Base-by-base conservation (phyloP, 371 early-diverging fungal species). In the Phascolomyces articulosus region DNA sequence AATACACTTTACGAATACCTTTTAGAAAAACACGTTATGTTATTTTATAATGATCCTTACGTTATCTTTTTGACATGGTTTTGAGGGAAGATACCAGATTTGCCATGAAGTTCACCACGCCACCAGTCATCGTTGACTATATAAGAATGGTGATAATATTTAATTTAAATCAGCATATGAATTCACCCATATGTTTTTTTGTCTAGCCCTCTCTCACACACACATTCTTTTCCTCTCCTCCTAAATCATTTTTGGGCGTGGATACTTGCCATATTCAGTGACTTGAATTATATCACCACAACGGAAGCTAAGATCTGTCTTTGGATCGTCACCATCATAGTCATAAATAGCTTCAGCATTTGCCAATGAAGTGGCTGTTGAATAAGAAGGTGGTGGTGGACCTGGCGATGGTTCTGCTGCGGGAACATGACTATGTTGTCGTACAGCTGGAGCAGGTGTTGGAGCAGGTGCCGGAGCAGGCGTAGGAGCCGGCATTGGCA, bases 91-190 rank as follows among this genome's bases (percentile, higher is more conserved):
- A 83, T 80, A 44, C 83, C 83, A 0, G 77, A 58, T 40, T 72
- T 72, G 9, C 78, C 80, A 53, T 80, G 61, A 10, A 80, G 60
- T 47, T 67, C 66, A 29, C 83, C 80, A 58, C 77, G 72, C 78
- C 78, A 83, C 80, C 83, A 83, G 59, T 83, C 83, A 62, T 78
- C 71, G 48, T 83, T 83, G 47, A 83, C 83, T 80, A 58, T 54
- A 40, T n/a, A n/a, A n/a, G n/a, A 47, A 58, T 20, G n/a, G n/a
- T n/a, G n/a, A n/a, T n/a, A n/a, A n/a, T n/a, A n/a, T n/a, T n/a
- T n/a, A n/a, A n/a, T n/a, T n/a, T n/a, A n/a, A n/a, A n/a, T n/a
- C n/a, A n/a, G n/a, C n/a, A n/a, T n/a, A n/a, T n/a, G n/a, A n/a
- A n/a, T n/a, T n/a, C n/a, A n/a, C n/a, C n/a, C n/a, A n/a, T n/a